Percentiles rank a stretch among this genome's conserved stretches.
These are phyloP conservation scores for Volvox africanus DNA, from an alignment of 139 green algal genomes.

Conservation along the genomic window DNA sequence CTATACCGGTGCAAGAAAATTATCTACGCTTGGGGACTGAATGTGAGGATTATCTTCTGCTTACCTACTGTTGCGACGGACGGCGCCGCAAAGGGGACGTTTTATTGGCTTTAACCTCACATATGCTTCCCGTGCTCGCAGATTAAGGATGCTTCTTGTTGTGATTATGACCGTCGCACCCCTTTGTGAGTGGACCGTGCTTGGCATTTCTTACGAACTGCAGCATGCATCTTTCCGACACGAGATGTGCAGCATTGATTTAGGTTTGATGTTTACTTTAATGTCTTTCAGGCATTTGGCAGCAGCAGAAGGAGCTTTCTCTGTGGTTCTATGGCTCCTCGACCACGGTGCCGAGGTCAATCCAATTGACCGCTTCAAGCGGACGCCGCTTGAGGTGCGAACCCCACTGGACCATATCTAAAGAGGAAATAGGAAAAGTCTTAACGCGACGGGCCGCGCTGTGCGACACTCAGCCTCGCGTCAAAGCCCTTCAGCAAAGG, in stretches of 20 bases:
- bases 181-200: conserved; percentile 75
- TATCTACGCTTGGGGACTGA: conserved; percentile 78
- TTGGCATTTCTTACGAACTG: not conserved
- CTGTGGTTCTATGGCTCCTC: conserved; percentile 89
- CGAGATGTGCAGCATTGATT: not conserved
- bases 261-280: not conserved
- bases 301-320: conserved; percentile 84
- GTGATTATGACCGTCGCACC: conserved; percentile 88
- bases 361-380: conserved; percentile 87
- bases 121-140: not conserved
- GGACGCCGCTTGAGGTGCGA: conserved; percentile 89
- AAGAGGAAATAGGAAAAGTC: too few relatives aligned
- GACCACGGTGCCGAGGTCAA: conserved; percentile 79
- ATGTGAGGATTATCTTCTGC: conserved; percentile 52
- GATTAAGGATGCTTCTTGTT: conserved; percentile 64
- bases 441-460: too few relatives aligned
- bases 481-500: too few relatives aligned
- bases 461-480: too few relatives aligned
- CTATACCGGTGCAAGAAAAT: conserved; percentile 87
- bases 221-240: not conserved
- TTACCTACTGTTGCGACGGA: not conserved
- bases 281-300: conserved; percentile 82
- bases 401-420: too few relatives aligned
- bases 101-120: not conserved
- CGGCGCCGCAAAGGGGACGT: not conserved